Base-by-base conservation (phyloP, 306 rosid genomes). In the Dryas octopetala region DNA sequence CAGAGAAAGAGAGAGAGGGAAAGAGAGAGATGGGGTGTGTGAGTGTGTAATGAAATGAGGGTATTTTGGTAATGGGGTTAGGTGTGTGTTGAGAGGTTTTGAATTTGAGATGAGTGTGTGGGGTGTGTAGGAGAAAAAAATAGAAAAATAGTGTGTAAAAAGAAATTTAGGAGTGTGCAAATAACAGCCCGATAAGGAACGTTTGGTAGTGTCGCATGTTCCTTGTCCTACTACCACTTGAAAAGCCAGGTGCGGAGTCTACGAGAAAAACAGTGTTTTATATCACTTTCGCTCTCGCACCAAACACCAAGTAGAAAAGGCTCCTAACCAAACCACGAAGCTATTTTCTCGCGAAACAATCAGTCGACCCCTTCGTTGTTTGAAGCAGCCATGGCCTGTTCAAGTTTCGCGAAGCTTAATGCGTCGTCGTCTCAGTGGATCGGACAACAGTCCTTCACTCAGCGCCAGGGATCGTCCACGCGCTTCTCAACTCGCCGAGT, bases 351-450 rank as follows among this genome's bases (percentile, higher is more conserved):
- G 63, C 11, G 14, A 57, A 53, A 77, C 43, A 61, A 45, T n/a
- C 84, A 41, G 66, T 44, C 53, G 66, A 60, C 64, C 38, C 17
- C 48, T 76, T 50, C 47, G 26, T 50, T 6, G 32, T 62, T 63
- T n/a, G 11, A 14, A 78, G 78, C 81, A 81, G 79, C 84, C 79
- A 90, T 89, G 97, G 91, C 97, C 14, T 90, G 82, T 75, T 75
- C 87, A 41, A 87, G 84, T 68, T 83, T 89, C 61, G 81, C 85
- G 40, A 95, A 90, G 67, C 91, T 95, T 51, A 85, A 77, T 79
- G 83, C 92, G 38, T 66, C 87, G 51, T 88, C 97, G 40, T 86
- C 98, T 11, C 91, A 79, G 51, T 89, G 90, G 96, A 84, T 91
- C 87, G 86, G 84, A 43, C 87, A 85, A 53, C 91, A 83, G 61